These are phyloP conservation scores for Paramyrothecium roridum DNA, from an alignment of 2,329 filamentous ascomycete genomes.

Conservation along the genomic window DNA sequence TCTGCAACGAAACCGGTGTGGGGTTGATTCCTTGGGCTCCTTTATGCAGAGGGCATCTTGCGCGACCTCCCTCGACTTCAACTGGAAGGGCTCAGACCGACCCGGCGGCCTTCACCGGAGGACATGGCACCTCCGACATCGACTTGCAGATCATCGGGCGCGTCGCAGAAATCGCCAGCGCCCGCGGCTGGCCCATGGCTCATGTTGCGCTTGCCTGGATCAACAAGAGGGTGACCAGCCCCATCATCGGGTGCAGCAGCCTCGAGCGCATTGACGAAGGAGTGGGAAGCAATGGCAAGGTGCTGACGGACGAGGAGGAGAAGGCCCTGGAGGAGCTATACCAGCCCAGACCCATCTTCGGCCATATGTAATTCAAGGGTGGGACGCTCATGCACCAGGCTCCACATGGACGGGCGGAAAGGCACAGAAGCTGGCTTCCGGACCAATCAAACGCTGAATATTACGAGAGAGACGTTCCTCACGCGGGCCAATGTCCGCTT, in stretches of 20 bases:
- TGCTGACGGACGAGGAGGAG: constrained; percentile 55
- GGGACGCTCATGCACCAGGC: no score
- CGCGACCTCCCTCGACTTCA: not conserved
- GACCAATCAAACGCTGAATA: no score
- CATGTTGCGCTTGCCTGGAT: constrained; percentile 65
- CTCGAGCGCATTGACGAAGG: constrained; percentile 58
- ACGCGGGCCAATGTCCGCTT: no score
- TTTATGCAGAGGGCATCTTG: not conserved
- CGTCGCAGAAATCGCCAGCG: constrained; percentile 51
- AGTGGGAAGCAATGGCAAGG: constrained; percentile 37
- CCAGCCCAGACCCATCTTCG: constrained; percentile 27
- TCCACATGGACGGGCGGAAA: no score
- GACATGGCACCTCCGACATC: not conserved
- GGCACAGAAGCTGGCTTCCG: no score
- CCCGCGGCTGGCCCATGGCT: constrained; percentile 56
- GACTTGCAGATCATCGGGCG: constrained; percentile 2
- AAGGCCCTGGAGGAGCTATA: constrained; percentile 61
- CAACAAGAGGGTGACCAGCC: constrained; percentile 47
- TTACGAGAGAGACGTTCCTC: no score
- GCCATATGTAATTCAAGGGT: no score
- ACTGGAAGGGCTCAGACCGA: not conserved
- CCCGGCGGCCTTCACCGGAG: no score
- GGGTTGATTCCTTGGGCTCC: constrained; percentile 29
- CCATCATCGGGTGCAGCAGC: constrained; percentile 60
- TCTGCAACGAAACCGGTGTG: constrained; percentile 38